Evolutionary conservation across 257 asterid genomes (phyloP).

Genomic region (Thymus mandschuricus): DNA sequence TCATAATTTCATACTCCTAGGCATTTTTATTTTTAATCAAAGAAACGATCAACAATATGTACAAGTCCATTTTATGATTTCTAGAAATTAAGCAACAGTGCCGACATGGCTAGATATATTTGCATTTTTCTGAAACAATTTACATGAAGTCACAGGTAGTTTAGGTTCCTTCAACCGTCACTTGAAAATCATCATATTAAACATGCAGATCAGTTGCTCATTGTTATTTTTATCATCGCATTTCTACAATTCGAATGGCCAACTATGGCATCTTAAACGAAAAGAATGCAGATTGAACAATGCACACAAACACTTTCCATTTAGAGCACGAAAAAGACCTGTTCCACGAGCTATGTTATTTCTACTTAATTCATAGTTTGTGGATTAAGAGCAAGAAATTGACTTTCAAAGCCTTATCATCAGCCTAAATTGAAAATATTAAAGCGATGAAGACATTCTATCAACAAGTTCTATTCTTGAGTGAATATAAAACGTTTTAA

Average conservation of each 20-base stretch:
- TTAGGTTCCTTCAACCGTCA: constrained; percentile 6
- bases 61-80: too few species aligned
- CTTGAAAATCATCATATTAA: constrained; percentile 9
- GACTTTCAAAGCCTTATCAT: background rate
- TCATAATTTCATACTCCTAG: background rate
- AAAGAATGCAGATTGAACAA: background rate
- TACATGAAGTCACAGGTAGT: background rate
- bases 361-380: background rate
- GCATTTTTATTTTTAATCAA: background rate
- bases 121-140: background rate
- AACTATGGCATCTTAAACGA: background rate
- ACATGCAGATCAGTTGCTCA: background rate
- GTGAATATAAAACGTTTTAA: too few species aligned
- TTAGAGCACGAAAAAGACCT: constrained; percentile 11
- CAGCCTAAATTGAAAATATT: background rate
- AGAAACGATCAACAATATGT: too few species aligned
- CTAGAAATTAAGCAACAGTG: background rate
- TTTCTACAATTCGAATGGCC: background rate
- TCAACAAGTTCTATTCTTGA: too few species aligned
- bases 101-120: background rate
- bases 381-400: background rate
- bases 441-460: background rate
- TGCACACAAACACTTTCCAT: background rate
- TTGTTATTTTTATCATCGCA: constrained; percentile 11
- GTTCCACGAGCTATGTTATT: constrained; percentile 6